phyloP scores from a whole-genome alignment of 1,139 yeast species.

The Scheffersomyces parashehatae region DNA sequence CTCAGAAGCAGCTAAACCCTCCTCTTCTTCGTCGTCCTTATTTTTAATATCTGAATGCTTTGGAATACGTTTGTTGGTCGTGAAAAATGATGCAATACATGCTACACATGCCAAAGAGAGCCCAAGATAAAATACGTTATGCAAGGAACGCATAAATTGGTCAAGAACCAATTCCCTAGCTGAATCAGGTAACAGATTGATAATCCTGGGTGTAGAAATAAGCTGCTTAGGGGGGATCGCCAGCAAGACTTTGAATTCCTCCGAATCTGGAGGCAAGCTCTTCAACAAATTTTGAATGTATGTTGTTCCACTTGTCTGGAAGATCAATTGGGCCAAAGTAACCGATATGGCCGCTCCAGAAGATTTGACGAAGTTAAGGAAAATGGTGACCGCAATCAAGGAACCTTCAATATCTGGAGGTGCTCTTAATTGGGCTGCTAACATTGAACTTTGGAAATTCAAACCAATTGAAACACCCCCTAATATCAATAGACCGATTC shows the following conservation, averaged over 20 bases:
- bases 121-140: conserved; percentile 44
- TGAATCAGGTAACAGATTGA: conserved; percentile 24
- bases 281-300: conserved; percentile 20
- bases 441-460: conserved; percentile 50
- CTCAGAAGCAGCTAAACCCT: background rate
- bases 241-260: conserved; percentile 16
- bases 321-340: conserved; percentile 49
- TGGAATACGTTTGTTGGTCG: conserved; percentile 44
- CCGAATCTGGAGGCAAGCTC: conserved; percentile 14
- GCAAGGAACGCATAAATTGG: conserved; percentile 38
- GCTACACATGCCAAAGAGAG: conserved; percentile 23
- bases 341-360: conserved; percentile 52
- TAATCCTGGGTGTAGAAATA: conserved; percentile 30
- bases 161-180: conserved; percentile 24
- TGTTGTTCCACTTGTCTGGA: conserved; percentile 27
- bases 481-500: conserved; percentile 55
- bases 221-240: conserved; percentile 19
- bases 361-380: conserved; percentile 47
- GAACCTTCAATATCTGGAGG: conserved; percentile 53
- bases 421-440: conserved; percentile 56
- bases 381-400: conserved; percentile 49
- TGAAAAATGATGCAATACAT: conserved; percentile 28
- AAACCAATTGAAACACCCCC: conserved; percentile 59
- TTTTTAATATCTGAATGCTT: conserved; percentile 25
- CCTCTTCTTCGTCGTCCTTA: conserved; percentile 12